phyloP scores from a whole-genome alignment of 805 yeast genomes.

The Ogataea paraovalis region DNA sequence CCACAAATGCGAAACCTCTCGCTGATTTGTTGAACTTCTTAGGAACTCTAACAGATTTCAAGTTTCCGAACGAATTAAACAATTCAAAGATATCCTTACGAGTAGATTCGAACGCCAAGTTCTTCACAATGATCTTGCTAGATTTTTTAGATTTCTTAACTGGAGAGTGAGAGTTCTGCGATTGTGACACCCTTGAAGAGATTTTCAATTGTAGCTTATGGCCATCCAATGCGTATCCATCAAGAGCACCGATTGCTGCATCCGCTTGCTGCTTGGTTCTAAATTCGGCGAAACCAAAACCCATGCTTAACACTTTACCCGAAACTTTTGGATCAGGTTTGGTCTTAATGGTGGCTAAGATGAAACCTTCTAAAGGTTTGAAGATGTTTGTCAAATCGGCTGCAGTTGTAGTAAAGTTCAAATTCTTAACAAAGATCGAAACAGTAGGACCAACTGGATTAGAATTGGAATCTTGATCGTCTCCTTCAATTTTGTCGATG shows the following conservation, averaged over 20 bases:
- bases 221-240: slow-evolving; percentile 79
- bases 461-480: slow-evolving; percentile 25
- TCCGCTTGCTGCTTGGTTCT: slow-evolving; percentile 73
- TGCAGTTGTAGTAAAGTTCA: slow-evolving; percentile 77
- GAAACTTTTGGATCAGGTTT: slow-evolving; percentile 80
- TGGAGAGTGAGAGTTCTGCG: slow-evolving; percentile 35
- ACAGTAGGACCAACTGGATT: slow-evolving; percentile 67
- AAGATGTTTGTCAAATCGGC: slow-evolving; percentile 56
- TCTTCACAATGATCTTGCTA: slow-evolving; percentile 89
- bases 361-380: slow-evolving; percentile 72
- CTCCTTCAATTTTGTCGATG: slow-evolving; percentile 24
- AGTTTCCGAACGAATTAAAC: slow-evolving; percentile 91
- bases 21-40: slow-evolving; percentile 93
- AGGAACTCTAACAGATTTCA: slow-evolving; percentile 93
- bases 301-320: slow-evolving; percentile 81
- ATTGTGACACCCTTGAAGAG: slow-evolving; percentile 65
- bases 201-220: slow-evolving; percentile 86
- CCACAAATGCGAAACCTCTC: slow-evolving; percentile 97
- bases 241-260: slow-evolving; percentile 66
- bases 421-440: slow-evolving; percentile 86
- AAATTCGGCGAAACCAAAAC: slow-evolving; percentile 95
- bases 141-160: slow-evolving; percentile 40
- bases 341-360: slow-evolving; percentile 75
- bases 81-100: slow-evolving; percentile 90
- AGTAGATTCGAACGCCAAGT: slow-evolving; percentile 93